Base-by-base conservation (phyloP, 2,329 filamentous ascomycete genomes). In the Fusarium dimerum region DNA sequence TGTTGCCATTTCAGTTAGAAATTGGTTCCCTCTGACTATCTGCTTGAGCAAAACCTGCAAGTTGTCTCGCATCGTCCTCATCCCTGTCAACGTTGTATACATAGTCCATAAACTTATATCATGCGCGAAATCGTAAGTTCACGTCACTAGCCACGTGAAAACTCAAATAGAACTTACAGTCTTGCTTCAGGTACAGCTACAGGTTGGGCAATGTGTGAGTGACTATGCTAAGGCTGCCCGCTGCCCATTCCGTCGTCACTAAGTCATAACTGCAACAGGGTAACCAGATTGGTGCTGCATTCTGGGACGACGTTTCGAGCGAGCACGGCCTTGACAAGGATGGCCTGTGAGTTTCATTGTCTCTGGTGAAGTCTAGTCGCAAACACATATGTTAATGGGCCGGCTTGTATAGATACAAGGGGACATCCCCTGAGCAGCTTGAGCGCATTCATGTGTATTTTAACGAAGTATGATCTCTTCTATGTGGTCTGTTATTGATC, bases 391-490 rank as follows among this genome's bases (percentile, higher is more conserved):
- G 20, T 26, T 26, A 26, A 26, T 26, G 7, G 20, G 7, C 20
- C 20, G 20, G 20, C 20, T 26, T 26, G 20, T 26, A 26, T 7
- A 26, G 20, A 26, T 97, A 97, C 87, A 95, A 95, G 78, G 94
- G 94, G 74, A 92, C 90, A 68, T 97, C 93, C 42, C 94, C 97
- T 79, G 92, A 97, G 75, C 94, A 99, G 85, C 88, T 97, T 68
- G 94, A 99, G 89, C 92, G 94, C 73, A 96, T 99, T 92, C 97
- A 92, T 78, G 93, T 97, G 77, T 97, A 97, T 86, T 97, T 97
- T 88, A 92, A 96, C 71, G 80, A 83, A 78, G 79, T 82, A 72
- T 54, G 74, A 3, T 7, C 39, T 16, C 20, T n/a, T 29, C 12
- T 17, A 3, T 6, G 17, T 12, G 40, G 20, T 11, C 18, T n/a